A percentile compares a stretch with the other conserved stretches of the same genome.
Evolutionary conservation across 148 eudicot species (phyloP).

Genomic region (Dysphania ambrosioides): DNA sequence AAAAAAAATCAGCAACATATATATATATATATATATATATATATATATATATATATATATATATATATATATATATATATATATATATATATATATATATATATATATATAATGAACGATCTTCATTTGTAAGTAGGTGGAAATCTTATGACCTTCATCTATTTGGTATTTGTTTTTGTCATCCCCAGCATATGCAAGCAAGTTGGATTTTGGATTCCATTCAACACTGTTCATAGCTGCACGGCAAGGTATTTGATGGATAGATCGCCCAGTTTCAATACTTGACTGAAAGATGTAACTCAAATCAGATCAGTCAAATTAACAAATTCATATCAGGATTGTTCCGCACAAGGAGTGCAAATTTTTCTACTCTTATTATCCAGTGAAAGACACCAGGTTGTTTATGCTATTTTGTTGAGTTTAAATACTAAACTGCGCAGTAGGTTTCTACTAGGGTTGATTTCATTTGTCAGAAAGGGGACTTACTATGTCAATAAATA

Average conservation of each 20-base stretch:
- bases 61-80: no score
- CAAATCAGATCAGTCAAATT: not conserved
- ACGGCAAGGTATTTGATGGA: conserved; percentile 91
- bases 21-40: no score
- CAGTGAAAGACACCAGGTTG: not conserved
- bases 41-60: no score
- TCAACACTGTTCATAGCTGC: conserved; percentile 99
- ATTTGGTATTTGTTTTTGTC: conserved; percentile 94
- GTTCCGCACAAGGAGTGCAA: not conserved
- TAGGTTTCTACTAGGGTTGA: not conserved
- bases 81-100: no score
- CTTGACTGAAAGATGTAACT: conserved; percentile 45
- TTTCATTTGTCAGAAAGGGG: not conserved
- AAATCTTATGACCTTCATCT: conserved; percentile 64
- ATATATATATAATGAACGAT: no score
- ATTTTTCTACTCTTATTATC: no score
- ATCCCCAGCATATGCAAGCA: conserved; percentile 97
- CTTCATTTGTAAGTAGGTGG: not conserved
- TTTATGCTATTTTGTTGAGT: not conserved
- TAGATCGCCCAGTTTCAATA: conserved; percentile 81
- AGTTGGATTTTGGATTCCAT: conserved; percentile 89
- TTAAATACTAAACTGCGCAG: not conserved
- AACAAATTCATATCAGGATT: not conserved
- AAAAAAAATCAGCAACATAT: no score
- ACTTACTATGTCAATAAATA: conserved; percentile 91